Base-by-base conservation (phyloP, 495 filamentous ascomycete genomes). In the Hypoxylon trugodes region DNA sequence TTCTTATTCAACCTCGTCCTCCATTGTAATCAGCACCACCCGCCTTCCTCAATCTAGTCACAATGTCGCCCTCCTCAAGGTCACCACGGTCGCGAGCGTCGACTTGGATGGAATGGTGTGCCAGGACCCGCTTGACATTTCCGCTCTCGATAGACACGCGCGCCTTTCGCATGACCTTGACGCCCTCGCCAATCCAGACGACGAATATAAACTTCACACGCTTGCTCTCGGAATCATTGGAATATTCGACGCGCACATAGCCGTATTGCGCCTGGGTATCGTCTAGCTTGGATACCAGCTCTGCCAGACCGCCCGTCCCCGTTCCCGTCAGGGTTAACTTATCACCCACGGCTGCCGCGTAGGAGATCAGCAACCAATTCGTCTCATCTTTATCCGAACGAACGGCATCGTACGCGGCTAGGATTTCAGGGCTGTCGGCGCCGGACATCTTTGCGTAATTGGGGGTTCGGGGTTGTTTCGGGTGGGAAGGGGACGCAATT, bases 21-120 rank as follows among this genome's bases (percentile, higher is more conserved):
- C 82, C 82, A 59, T 86, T 84, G 73, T 85, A 86, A 71, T 86
- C 83, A 2, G 84, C 84, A 16, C 84, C 84, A 21, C 83, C 83
- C 0, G 84, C 83, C 73, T 78, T 82, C 63, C 84, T 69, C 60
- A 84, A 55, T 55, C 79, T 68, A 21, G 71, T 61, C 4, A 85
- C 79, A 33, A 86, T 77, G 1, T 83, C 83, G 46, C 75, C 73
- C 71, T 84, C 81, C 53, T 84, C 79, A 22, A 86, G 67, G 38
- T 86, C 84, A 9, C 69, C 50, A 65, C 68, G 72, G 45, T 85
- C 82, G 46, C 71, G 68, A 1, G 84, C 83, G 45, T 84, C 77
- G 18, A 86, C 76, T 65, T 80, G 73, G 10, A 86, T 77, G 54
- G 75, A 79, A 55, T 84, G 81, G 54, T 84, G 82, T 8, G 72